Base-by-base conservation (phyloP, 2,329 filamentous ascomycete species). In the Pseudopyrenochaeta lycopersici region DNA sequence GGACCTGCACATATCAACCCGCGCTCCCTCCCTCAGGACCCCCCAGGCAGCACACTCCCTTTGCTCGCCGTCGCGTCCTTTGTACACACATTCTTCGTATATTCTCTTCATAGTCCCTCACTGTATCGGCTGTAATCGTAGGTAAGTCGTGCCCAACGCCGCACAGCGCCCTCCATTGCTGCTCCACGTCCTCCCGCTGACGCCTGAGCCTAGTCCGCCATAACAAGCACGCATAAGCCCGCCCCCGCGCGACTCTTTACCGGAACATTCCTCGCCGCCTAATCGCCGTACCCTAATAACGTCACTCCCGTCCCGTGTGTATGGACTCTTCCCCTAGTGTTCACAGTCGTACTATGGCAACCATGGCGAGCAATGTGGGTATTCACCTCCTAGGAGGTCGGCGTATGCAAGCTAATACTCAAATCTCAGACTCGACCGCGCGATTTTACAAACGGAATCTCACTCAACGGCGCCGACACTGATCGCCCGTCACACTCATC, bases 311-410 rank as follows among this genome's bases (percentile, higher is more conserved):
- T 38, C 57, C 35, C 45, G 43, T 58, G 41, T 52, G 60, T 42
- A 67, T 67, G 57, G 60, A 65, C 54, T 30, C 61, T 32, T 21
- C 49, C 11, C 36, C 63, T 21, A 58, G 54, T 41, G 56, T 57
- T 33, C 57, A 51, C 17, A 48, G 60, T 56, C 60, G 62, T 59
- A 70, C 55, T 49, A 69, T 72, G 66, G 60, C 62, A 53, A 62
- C 62, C 55, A 69, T 71, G 64, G 50, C 70, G 29, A 68, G 63
- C 58, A 72, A 67, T 61, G 72, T 75, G 60, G 44, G 71, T 68
- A 43, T 33, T 48, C 17, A 17, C 40, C 17, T 41, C 50, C 39
- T 47, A 17, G 9, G 9, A 30, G 40, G 31, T 7, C 17, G 12
- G 9, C 10, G 23, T n/a, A 36, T 23, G n/a, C 49, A 31, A 41